phyloP scores from a whole-genome alignment of 1,284 basidiomycete genomes.

The Chalciporus sp. region DNA sequence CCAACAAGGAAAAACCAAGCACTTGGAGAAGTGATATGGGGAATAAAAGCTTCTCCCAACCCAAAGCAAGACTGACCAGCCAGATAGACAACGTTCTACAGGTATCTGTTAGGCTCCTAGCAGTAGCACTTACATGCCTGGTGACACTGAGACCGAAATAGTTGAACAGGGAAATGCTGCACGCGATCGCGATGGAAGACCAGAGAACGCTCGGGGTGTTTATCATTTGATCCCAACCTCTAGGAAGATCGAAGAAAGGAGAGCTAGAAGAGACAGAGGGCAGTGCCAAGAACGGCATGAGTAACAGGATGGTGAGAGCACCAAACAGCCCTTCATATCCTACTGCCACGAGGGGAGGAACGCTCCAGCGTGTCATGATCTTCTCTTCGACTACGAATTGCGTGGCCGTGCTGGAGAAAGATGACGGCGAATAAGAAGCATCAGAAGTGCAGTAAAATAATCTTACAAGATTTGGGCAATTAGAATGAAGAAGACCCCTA shows the following conservation, averaged over 20 bases:
- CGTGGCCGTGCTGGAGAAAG: constrained; percentile 68
- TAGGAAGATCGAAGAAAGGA: constrained; percentile 89
- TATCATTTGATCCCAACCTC: constrained; percentile 90
- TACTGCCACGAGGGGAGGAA: constrained; percentile 93
- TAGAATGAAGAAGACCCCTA: constrained; percentile 87
- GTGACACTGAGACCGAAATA: constrained; percentile 95
- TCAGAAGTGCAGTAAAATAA: constrained; percentile 18
- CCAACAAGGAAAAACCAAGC: constrained; percentile 86
- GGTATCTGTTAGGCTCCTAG: constrained; percentile 90
- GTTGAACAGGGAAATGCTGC: constrained; percentile 93
- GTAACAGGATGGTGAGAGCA: constrained; percentile 71
- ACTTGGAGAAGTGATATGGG: constrained; percentile 88
- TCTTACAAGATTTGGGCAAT: constrained; percentile 97
- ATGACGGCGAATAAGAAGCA: constrained; percentile 21
- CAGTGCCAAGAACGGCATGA: constrained; percentile 73
- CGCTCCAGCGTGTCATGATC: constrained; percentile 79
- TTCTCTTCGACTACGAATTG: constrained; percentile 96
- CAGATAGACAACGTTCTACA: constrained; percentile 95
- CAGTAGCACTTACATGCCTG: constrained; percentile 85
- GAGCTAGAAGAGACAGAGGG: constrained; percentile 55
- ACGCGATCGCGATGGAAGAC: constrained; percentile 77
- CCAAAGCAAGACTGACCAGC: constrained; percentile 83
- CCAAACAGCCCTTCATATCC: constrained; percentile 96
- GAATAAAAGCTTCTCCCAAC: constrained; percentile 90
- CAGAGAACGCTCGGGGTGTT: constrained; percentile 77